These are phyloP conservation scores for Melampsora americana DNA, from an alignment of 1,284 basidiomycete species.

Conservation along the genomic window DNA sequence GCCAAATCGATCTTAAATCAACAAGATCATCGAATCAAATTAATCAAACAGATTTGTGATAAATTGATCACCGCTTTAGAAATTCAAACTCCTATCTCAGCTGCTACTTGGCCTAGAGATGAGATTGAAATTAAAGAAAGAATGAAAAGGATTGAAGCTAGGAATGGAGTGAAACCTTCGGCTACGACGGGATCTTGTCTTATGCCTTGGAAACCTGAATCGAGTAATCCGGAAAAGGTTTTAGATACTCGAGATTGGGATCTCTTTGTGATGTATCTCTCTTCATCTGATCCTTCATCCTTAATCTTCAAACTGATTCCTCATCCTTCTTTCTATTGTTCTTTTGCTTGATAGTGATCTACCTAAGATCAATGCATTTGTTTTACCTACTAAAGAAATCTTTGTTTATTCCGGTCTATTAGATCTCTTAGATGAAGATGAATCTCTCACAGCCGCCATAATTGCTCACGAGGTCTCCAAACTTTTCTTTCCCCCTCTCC, in stretches of 20 bases:
- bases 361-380: conserved; percentile 59
- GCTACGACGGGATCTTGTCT: conserved; percentile 45
- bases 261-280: conserved; percentile 55
- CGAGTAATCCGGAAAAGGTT: conserved; percentile 57
- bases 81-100: conserved; percentile 37
- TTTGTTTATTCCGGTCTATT: conserved; percentile 60
- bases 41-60: conserved; percentile 37
- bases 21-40: conserved; percentile 24
- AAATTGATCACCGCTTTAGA: conserved; percentile 29
- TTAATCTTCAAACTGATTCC: not conserved
- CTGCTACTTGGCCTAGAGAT: conserved; percentile 31
- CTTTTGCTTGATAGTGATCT: conserved; percentile 46
- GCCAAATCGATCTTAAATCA: not conserved
- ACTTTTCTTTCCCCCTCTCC: not conserved
- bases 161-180: conserved; percentile 19
- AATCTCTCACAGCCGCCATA: conserved; percentile 58
- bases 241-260: conserved; percentile 57
- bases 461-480: conserved; percentile 57
- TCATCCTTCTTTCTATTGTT: not conserved
- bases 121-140: not conserved
- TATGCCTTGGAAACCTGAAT: conserved; percentile 51
- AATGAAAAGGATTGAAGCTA: not conserved
- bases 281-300: not conserved
- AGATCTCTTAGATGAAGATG: conserved; percentile 55
- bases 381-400: conserved; percentile 59